Percentiles rank a stretch among this genome's conserved stretches.
Evolutionary conservation across 2,329 filamentous ascomycete species (phyloP).

Genomic region (Amesomyces nigricolor): DNA sequence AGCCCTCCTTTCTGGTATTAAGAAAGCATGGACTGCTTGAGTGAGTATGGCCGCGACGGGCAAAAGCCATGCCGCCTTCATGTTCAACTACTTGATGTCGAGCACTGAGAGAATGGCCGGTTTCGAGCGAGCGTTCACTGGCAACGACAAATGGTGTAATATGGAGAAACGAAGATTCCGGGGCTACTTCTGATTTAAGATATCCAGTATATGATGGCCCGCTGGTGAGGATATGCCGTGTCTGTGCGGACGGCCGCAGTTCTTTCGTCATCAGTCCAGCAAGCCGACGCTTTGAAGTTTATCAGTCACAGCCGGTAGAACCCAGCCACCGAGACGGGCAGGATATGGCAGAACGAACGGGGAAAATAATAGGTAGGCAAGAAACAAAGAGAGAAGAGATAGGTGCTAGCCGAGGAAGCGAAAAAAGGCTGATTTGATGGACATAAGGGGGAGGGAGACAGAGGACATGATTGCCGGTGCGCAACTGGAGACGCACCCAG

Average conservation of each 20-base stretch:
- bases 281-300: neutral
- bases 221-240: constrained; percentile 6
- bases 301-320: neutral
- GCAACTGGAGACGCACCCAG: constrained; percentile 4
- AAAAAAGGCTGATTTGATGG: too few relatives aligned
- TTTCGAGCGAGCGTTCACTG: constrained; percentile 1
- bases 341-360: neutral
- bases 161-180: neutral
- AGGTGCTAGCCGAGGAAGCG: too few relatives aligned
- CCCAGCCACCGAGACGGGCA: neutral
- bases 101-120: too few relatives aligned
- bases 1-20: constrained; percentile 30
- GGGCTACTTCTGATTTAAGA: neutral
- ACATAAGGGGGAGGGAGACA: neutral
- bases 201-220: neutral
- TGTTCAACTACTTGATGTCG: constrained; percentile 21
- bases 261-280: constrained; percentile 1
- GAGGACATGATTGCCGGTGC: too few relatives aligned
- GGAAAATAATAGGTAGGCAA: too few relatives aligned
- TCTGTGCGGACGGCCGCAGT: neutral
- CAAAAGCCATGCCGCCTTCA: constrained; percentile 34
- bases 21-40: constrained; percentile 26
- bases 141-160: neutral
- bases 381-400: too few relatives aligned
- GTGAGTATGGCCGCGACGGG: constrained; percentile 30